These are phyloP conservation scores for Raphanus hybrid DNA, from an alignment of 441 rosid species.

Conservation along the genomic window DNA sequence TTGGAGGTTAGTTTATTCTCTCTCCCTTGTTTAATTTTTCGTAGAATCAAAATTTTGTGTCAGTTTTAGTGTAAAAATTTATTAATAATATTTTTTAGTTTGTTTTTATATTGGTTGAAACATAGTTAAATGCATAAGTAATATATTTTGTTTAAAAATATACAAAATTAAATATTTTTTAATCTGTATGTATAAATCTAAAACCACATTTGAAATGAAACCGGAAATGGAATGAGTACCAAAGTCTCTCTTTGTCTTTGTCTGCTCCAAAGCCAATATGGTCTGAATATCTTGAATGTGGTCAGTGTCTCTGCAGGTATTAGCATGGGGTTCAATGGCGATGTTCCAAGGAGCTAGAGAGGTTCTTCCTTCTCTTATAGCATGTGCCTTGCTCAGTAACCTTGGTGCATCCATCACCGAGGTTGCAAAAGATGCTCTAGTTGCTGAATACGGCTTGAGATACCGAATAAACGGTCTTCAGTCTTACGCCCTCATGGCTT, in stretches of 20 bases:
- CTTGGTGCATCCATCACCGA: slow-evolving; percentile 81
- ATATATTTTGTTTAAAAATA: too few species aligned
- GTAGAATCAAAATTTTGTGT: too few species aligned
- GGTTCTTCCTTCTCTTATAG: slow-evolving; percentile 67
- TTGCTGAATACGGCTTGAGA: slow-evolving; percentile 75
- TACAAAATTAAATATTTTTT: too few species aligned
- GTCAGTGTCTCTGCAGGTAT: slow-evolving; percentile 70
- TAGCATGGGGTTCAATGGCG: slow-evolving; percentile 79
- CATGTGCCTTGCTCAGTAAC: slow-evolving; percentile 71
- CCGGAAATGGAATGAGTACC: too few species aligned
- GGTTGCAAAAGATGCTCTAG: slow-evolving; percentile 87
- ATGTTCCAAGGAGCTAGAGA: slow-evolving; percentile 56
- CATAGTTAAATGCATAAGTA: too few species aligned
- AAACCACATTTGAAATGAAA: too few species aligned
- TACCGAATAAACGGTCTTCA: slow-evolving; percentile 57
- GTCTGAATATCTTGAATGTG: slow-evolving; percentile 22
- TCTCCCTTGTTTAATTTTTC: too few species aligned
- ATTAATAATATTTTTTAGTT: too few species aligned
- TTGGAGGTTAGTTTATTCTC: slow-evolving; percentile 78
- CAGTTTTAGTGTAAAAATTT: too few species aligned
- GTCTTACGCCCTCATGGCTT: slow-evolving; percentile 83
- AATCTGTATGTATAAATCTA: too few species aligned
- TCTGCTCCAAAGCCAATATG: not conserved
- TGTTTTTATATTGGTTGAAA: too few species aligned
- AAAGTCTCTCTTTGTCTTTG: not conserved